These are phyloP conservation scores for Vitis labrusca DNA, from an alignment of 164 flowering plant species.

Conservation along the genomic window DNA sequence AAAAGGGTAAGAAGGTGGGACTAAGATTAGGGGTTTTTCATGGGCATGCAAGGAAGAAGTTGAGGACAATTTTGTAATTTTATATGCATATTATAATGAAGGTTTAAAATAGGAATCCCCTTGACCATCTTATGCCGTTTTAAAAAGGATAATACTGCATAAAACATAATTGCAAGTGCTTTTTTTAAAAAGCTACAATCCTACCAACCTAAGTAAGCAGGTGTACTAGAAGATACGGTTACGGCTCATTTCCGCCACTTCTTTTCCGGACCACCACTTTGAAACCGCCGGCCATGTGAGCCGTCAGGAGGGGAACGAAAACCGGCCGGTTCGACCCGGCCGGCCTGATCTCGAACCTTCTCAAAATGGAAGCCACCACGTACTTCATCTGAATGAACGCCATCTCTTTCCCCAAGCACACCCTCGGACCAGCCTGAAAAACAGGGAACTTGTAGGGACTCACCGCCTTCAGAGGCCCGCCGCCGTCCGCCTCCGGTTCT, in stretches of 20 bases:
- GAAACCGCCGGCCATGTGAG: slow-evolving; percentile 75
- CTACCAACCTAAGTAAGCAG: no score
- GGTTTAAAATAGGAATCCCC: no score
- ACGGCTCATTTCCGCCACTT: not conserved
- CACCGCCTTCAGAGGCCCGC: slow-evolving; percentile 25
- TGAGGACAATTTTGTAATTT: no score
- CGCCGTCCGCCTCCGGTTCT: slow-evolving; percentile 13
- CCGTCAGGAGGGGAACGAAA: slow-evolving; percentile 68
- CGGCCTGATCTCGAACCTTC: slow-evolving; percentile 48
- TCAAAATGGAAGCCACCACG: slow-evolving; percentile 49
- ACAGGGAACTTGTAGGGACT: slow-evolving; percentile 60
- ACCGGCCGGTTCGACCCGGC: slow-evolving; percentile 32
- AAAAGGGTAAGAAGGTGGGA: no score
- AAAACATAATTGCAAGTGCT: no score
- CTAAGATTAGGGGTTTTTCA: no score
- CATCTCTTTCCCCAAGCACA: slow-evolving; percentile 78
- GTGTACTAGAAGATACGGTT: not conserved
- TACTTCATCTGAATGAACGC: slow-evolving; percentile 82
- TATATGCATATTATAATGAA: no score
- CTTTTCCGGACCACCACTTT: slow-evolving; percentile 41
- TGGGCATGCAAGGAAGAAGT: no score
- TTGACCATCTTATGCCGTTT: no score
- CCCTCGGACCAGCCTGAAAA: slow-evolving; percentile 84
- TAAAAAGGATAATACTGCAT: no score
- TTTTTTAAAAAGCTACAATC: no score